Evolutionary conservation across 306 rosid species (phyloP), one percentile per base, ranked within the genome.

Genomic region (Hylodesmum podocarpum): DNA sequence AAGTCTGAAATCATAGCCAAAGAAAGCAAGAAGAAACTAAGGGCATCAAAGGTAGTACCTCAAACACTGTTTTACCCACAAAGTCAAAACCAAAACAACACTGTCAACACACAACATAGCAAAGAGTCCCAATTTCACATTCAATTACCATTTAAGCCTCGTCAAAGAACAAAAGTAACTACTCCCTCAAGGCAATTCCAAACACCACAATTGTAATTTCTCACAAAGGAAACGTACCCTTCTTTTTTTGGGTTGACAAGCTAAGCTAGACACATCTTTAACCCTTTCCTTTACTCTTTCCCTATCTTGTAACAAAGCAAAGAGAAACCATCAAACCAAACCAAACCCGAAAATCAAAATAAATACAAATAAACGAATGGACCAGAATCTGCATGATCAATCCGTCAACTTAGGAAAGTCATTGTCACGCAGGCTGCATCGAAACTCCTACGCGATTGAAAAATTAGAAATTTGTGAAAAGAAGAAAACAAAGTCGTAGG

Each of bases 321-420:
- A 25, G 41, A n/a, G n/a, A n/a, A n/a, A n/a, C n/a, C n/a, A n/a
- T n/a, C 2, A 7, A 11, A 7, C 9, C 27, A 10, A 13, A 66
- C 10, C 13, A n/a, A 16, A 70, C 28, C 31, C 49, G n/a, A n/a
- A n/a, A n/a, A n/a, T n/a, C n/a, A 70, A 70, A 58, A 34, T 21
- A 46, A n/a, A 19, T 6, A 21, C 18, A 34, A 31, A 25, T 37
- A 11, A 62, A 75, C 36, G 76, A 81, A 78, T 76, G 85, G 91
- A 73, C 84, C 44, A 58, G 79, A 88, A 86, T 80, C 76, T 84
- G 78, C 66, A 75, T 85, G 49, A 64, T 68, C 62, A 41, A 49
- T 83, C 84, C 82, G 86, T 90, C 88, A 83, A 84, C 74, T 33
- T 72, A 47, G 61, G 44, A 29, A 41, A 70, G 92, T 88, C 92